Conservation (phyloP, 2,329 filamentous ascomycete genomes). For the Nemania abortiva region DNA sequence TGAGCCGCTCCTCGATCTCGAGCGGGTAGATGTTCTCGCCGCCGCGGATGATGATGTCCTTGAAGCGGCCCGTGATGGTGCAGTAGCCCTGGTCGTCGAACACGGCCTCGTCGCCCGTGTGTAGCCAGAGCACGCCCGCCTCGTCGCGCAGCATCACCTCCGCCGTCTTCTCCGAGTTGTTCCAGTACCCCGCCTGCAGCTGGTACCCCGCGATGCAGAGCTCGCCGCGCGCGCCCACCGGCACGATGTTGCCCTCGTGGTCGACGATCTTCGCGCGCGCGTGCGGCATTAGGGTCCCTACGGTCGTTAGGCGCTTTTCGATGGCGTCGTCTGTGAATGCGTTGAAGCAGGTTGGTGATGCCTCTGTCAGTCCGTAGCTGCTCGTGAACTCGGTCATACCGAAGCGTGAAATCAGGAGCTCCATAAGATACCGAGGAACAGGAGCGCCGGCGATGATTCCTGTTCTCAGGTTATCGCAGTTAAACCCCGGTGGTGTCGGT, state of each 20-base stretch:
- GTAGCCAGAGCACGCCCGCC: slow-evolving; percentile 69
- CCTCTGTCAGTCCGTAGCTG: slow-evolving; percentile 80
- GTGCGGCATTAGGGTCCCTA: slow-evolving; percentile 82
- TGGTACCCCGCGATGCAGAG: slow-evolving; percentile 84
- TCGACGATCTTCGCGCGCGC: slow-evolving; percentile 83
- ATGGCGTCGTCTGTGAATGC: slow-evolving; percentile 80
- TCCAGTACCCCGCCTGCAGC: slow-evolving; percentile 74
- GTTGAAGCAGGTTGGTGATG: slow-evolving; percentile 84
- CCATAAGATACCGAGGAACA: slow-evolving; percentile 80
- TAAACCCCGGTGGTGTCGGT: slow-evolving; percentile 57
- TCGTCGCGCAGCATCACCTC: slow-evolving; percentile 68
- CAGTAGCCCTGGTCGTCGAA: slow-evolving; percentile 78
- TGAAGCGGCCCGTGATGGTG: slow-evolving; percentile 79
- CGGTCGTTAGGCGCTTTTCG: slow-evolving; percentile 74
- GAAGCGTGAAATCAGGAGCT: slow-evolving; percentile 75
- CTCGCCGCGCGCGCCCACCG: slow-evolving; percentile 76
- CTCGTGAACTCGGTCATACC: slow-evolving; percentile 81
- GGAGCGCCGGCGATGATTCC: slow-evolving; percentile 85
- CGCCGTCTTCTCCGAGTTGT: slow-evolving; percentile 80
- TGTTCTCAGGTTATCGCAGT: slow-evolving; percentile 71
- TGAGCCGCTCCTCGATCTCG: slow-evolving; percentile 80
- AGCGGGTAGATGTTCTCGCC: slow-evolving; percentile 81
- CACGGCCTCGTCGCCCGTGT: slow-evolving; percentile 77
- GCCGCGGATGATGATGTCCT: slow-evolving; percentile 83
- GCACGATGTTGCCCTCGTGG: slow-evolving; percentile 72